Evolutionary conservation across 805 yeast genomes (phyloP), one percentile per base, ranked within the genome.

Genomic region (Starmerella vaccinii): DNA sequence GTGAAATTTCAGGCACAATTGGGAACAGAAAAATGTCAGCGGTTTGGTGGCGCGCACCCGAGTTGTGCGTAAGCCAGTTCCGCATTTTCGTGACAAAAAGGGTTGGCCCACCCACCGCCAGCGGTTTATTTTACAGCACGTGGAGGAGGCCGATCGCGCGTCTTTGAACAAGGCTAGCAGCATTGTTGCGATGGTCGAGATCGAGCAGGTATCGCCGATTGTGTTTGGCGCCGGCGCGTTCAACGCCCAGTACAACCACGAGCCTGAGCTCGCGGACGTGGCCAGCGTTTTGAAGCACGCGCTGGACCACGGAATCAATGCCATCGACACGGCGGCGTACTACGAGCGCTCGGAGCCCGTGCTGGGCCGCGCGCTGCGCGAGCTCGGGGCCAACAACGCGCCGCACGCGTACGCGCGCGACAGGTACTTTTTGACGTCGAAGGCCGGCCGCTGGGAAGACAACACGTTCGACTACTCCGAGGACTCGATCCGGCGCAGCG

Each of bases 261-360:
- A 84, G 59, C 95, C 95, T 0, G 70, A 71, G 32, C 60, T 68
- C 0, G 57, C 85, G 38, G 82, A 86, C 1, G 72, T 80, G 10
- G 69, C 67, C 10, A 78, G 76, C 0, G 75, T 89, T 46, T 57
- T 89, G 19, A 62, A 68, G 44, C 59, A 64, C 13, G 92, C 89
- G 0, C 81, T 89, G 59, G 66, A 70, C 19, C 62, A 71, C 23
- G 96, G 96, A 0, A 69, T 86, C 53, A 75, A 73, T 42, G 92
- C 95, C 1, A 71, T 89, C 33, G 97, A 89, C 62, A 87, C 97
- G 0, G 84, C 96, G 0, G 96, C 97, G 3, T 88, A 85, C 67
- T 89, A 89, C 63, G 97, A 97, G 0, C 86, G 86, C 0, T 84
- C 95, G 5, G 97, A 89, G 61, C 71, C 67, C 18, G 56, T 89